Evolutionary conservation across 1,139 yeast genomes (phyloP).

Genomic region (Zygoascus sp.): DNA sequence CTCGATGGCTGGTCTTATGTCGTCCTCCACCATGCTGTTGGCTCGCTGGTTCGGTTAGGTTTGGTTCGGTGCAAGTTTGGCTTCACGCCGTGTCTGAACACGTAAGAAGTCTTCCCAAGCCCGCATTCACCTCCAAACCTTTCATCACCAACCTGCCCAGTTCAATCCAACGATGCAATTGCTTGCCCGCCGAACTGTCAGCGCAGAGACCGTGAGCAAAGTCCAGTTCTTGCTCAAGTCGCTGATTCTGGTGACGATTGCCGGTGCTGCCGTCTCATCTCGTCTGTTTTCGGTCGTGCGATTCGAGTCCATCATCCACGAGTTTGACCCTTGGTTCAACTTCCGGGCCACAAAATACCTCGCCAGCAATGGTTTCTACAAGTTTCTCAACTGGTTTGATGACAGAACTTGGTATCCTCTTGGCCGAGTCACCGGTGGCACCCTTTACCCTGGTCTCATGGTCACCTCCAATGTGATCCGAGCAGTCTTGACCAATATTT

Average conservation of each 20-base stretch:
- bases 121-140: too few species aligned
- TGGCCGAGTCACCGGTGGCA: slow-evolving; percentile 99
- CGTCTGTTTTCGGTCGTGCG: slow-evolving; percentile 59
- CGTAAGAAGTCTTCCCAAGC: neutral
- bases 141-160: neutral
- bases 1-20: neutral
- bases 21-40: too few species aligned
- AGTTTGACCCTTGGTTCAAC: slow-evolving; percentile 98
- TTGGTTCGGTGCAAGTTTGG: too few species aligned
- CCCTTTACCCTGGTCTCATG: slow-evolving; percentile 97
- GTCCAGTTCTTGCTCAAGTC: slow-evolving; percentile 50
- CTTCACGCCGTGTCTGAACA: neutral
- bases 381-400: slow-evolving; percentile 96
- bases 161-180: slow-evolving; percentile 3
- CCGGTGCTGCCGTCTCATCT: slow-evolving; percentile 88
- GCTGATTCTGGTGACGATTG: slow-evolving; percentile 63
- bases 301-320: slow-evolving; percentile 95
- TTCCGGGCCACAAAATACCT: slow-evolving; percentile 91
- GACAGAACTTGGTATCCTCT: slow-evolving; percentile 99
- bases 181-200: slow-evolving; percentile 2
- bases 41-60: too few species aligned
- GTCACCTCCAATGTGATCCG: slow-evolving; percentile 91
- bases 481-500: slow-evolving; percentile 57
- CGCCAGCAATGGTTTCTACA: slow-evolving; percentile 77
- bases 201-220: slow-evolving; percentile 19